Conservation (phyloP, 192 early-diverging fungal species). For the Obelidium mucronatum region DNA sequence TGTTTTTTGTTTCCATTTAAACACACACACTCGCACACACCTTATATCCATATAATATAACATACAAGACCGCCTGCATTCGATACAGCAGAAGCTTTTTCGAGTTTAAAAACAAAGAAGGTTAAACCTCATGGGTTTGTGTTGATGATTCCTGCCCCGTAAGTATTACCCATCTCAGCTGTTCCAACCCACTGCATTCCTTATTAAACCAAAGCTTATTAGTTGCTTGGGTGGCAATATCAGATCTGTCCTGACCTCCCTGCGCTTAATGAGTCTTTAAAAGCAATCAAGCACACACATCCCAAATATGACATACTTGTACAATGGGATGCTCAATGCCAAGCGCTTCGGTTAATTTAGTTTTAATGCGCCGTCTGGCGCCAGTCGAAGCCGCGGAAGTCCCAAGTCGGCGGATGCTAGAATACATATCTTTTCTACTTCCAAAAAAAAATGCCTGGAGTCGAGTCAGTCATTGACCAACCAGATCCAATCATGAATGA, state of each 20-base stretch:
- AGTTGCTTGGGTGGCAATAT: background rate
- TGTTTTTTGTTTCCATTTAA: too few species aligned
- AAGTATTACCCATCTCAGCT: conserved; percentile 19
- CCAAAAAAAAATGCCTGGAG: too few species aligned
- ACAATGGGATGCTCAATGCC: conserved; percentile 32
- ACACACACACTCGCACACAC: too few species aligned
- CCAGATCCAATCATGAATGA: too few species aligned
- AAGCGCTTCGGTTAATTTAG: conserved; percentile 27
- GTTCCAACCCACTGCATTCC: conserved; percentile 36
- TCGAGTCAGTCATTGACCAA: too few species aligned
- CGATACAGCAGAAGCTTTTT: conserved; percentile 21
- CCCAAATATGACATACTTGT: background rate
- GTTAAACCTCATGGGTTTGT: too few species aligned
- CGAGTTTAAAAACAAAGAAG: background rate
- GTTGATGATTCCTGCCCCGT: too few species aligned
- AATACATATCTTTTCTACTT: too few species aligned
- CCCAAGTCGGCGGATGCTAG: too few species aligned
- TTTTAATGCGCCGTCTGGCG: background rate
- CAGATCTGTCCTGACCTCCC: background rate
- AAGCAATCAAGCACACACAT: background rate
- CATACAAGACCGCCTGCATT: conserved; percentile 28
- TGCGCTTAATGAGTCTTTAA: background rate
- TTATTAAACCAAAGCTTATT: background rate
- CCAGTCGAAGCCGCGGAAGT: too few species aligned
- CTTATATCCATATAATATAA: too few species aligned